Conservation (phyloP, 495 filamentous ascomycete species). For the Sordaria brevicollis region DNA sequence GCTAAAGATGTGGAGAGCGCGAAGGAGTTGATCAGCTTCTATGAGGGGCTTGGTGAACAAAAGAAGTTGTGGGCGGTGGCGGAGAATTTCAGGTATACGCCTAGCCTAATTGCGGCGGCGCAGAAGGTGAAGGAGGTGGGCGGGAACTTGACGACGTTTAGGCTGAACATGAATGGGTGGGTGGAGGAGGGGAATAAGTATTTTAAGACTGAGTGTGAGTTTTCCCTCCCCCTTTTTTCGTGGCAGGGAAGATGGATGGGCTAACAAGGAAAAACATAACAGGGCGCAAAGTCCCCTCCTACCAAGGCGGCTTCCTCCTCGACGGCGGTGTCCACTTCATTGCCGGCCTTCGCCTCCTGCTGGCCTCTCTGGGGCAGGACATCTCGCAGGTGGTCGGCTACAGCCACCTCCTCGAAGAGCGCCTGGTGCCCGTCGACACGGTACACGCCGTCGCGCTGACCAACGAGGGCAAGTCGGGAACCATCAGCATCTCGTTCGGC, state of each 20-base stretch:
- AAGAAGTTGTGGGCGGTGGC: constrained; percentile 51
- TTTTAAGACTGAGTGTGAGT: constrained; percentile 48
- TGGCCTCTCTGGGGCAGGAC: constrained; percentile 41
- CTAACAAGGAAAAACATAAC: not conserved
- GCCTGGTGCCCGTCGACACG: constrained; percentile 65
- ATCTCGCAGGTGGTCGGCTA: constrained; percentile 45
- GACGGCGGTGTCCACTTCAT: constrained; percentile 67
- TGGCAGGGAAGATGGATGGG: not conserved
- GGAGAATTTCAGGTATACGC: constrained; percentile 65
- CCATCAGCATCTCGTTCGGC: constrained; percentile 53
- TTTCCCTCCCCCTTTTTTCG: not conserved
- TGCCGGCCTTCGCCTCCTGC: constrained; percentile 52
- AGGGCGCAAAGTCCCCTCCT: constrained; percentile 60
- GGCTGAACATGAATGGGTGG: constrained; percentile 42
- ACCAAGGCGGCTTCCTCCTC: constrained; percentile 72
- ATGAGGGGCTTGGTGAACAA: constrained; percentile 29
- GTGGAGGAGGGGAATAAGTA: constrained; percentile 39
- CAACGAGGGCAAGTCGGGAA: constrained; percentile 46
- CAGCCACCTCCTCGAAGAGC: constrained; percentile 43
- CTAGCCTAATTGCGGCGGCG: constrained; percentile 43
- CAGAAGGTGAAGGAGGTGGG: constrained; percentile 49
- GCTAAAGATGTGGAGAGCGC: constrained; percentile 53
- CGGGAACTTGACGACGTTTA: constrained; percentile 56
- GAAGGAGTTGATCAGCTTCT: constrained; percentile 50
- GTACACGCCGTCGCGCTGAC: constrained; percentile 53